These are phyloP conservation scores for Paraconiothyrium brasiliense DNA, from an alignment of 2,329 filamentous ascomycete genomes.

Conservation along the genomic window DNA sequence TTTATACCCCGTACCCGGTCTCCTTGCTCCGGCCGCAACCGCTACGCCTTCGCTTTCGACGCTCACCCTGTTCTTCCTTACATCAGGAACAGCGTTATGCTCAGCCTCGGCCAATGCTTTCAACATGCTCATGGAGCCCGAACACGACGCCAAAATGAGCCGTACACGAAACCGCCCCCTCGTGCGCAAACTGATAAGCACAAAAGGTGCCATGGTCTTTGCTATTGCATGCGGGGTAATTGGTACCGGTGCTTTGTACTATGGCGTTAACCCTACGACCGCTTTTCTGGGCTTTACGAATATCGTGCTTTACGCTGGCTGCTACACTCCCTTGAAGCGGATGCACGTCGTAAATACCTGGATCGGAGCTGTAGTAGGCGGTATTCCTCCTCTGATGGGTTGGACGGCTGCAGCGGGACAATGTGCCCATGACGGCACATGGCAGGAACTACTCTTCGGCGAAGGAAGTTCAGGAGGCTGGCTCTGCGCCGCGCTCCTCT, in stretches of 20 bases:
- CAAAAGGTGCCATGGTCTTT: slow-evolving; percentile 77
- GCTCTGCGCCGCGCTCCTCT: slow-evolving; percentile 84
- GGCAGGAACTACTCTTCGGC: slow-evolving; percentile 80
- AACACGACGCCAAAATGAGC: slow-evolving; percentile 90
- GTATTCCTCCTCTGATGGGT: slow-evolving; percentile 95
- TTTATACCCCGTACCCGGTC: slow-evolving; percentile 88
- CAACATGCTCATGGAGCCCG: slow-evolving; percentile 96
- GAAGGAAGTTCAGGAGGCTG: slow-evolving; percentile 79
- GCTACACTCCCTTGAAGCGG: slow-evolving; percentile 93
- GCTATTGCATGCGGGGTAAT: slow-evolving; percentile 75
- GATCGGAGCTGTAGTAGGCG: slow-evolving; percentile 91
- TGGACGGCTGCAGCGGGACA: slow-evolving; percentile 96
- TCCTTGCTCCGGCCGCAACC: slow-evolving; percentile 76
- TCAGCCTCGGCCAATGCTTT: slow-evolving; percentile 92
- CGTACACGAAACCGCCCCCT: slow-evolving; percentile 92
- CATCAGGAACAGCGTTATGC: slow-evolving; percentile 85
- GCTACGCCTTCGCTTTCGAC: slow-evolving; percentile 82
- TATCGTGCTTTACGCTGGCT: slow-evolving; percentile 86
- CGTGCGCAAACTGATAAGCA: slow-evolving; percentile 80
- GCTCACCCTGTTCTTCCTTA: slow-evolving; percentile 90
- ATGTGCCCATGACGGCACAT: slow-evolving; percentile 70
- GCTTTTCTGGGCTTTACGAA: slow-evolving; percentile 85
- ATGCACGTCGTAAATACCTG: slow-evolving; percentile 90
- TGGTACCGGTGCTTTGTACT: slow-evolving; percentile 79
- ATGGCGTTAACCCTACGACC: slow-evolving; percentile 93